These are phyloP conservation scores for Fraxinus nigra DNA, from an alignment of 305 asterid species.

Conservation along the genomic window DNA sequence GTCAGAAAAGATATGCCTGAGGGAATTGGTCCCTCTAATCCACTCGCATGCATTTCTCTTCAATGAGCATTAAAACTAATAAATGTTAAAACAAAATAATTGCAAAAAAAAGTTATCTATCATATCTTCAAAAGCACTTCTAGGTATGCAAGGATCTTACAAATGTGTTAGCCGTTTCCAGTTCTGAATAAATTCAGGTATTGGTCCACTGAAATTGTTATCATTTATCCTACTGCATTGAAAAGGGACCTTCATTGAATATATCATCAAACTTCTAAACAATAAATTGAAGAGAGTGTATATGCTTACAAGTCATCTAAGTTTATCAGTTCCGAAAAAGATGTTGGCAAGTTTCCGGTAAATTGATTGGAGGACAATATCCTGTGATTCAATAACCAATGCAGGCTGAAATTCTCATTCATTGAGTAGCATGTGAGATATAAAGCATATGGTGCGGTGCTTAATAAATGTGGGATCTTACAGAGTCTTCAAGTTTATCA, in stretches of 20 bases:
- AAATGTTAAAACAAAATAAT: slow-evolving; percentile 21
- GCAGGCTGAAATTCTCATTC: slow-evolving; percentile 6
- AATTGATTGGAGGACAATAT: slow-evolving; percentile 75
- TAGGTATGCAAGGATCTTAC: slow-evolving; percentile 43
- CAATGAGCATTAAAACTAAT: slow-evolving; percentile 25
- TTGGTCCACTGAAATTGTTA: slow-evolving; percentile 65
- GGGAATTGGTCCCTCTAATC: slow-evolving; percentile 87
- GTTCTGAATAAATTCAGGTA: slow-evolving; percentile 72
- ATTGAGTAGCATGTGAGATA: slow-evolving; percentile 9
- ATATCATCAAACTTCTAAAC: slow-evolving; percentile 5
- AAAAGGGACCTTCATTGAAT: slow-evolving; percentile 16
- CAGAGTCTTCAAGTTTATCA: slow-evolving; percentile 60
- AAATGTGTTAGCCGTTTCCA: slow-evolving; percentile 72
- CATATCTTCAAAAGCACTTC: background rate
- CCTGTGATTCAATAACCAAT: slow-evolving; percentile 49
- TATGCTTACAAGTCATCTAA: slow-evolving; percentile 69
- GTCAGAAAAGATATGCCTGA: slow-evolving; percentile 57
- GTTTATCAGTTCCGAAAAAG: slow-evolving; percentile 59
- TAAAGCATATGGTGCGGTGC: background rate
- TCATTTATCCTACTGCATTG: slow-evolving; percentile 76
- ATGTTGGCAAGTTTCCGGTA: slow-evolving; percentile 57
- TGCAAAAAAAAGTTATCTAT: background rate
- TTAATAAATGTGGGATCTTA: slow-evolving; percentile 39
- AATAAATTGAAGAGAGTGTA: background rate
- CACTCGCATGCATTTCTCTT: slow-evolving; percentile 88